Evolutionary conservation across 2,329 filamentous ascomycete species (phyloP), one percentile per base, ranked within the genome.

Genomic region (Penicillium sp.): DNA sequence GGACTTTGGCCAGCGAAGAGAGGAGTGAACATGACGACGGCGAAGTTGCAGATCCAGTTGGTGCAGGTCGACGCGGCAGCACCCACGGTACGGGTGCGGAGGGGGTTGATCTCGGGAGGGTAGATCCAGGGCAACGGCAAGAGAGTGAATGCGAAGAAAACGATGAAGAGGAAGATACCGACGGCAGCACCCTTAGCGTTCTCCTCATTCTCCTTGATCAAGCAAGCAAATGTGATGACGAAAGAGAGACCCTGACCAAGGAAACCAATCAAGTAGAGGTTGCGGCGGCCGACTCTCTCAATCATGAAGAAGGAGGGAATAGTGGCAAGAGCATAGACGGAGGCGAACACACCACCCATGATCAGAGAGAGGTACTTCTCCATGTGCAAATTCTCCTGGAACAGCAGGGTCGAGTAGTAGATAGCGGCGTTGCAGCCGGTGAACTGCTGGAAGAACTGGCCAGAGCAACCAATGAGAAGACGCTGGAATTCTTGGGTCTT

Each of bases 131-230:
- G 47, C 2, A 50, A 25, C 2, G 47, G 47, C 5, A 50, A 12
- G 6, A 50, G 22, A 0, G 80, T 84, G 0, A 82, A 81, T 11
- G 82, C 83, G 54, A 86, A 86, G 53, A 81, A 83, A 6, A 77
- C 77, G 54, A 86, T 86, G 66, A 85, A 87, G 3, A 80, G 77
- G 68, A 87, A 87, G 27, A 87, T 69, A 49, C 82, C 83, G 1
- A 84, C 81, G 7, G 74, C 59, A 14, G 67, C 67, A 50, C 68
- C 68, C 53, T 68, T 67, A 16, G 67, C 52, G n/a, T 59, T 62
- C 13, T 49, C 16, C 8, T 38, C 27, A 16, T 27, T 63, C 1
- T 49, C 44, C 2, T 59, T 50, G 31, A 68, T 64, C 53, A 71
- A 44, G 34, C 68, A 71, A 16, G 55, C 63, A 19, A 71, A 63